Evolutionary conservation across 371 early-diverging fungal genomes (phyloP).

Genomic region (Actinomortierella wolfii): DNA sequence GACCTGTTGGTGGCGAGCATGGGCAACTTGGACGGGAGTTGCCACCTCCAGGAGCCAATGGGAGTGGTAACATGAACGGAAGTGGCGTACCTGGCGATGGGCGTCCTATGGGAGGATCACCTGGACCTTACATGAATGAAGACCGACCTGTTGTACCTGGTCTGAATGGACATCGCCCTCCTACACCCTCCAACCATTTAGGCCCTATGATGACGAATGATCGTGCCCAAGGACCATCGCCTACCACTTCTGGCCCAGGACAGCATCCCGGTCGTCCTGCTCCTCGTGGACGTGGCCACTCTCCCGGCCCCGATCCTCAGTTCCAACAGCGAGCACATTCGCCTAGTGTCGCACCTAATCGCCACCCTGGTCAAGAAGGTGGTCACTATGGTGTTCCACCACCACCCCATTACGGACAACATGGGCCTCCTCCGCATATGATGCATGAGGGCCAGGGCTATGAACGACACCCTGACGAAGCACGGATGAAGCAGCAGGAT

Average conservation of each 20-base stretch:
- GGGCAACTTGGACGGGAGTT: constrained; percentile 27
- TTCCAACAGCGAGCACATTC: constrained; percentile 21
- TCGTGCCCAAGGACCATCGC: constrained; percentile 13
- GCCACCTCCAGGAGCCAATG: constrained; percentile 25
- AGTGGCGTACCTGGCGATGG: background rate
- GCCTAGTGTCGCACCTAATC: constrained; percentile 21
- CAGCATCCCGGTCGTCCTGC: constrained; percentile 17
- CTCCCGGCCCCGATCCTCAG: constrained; percentile 23
- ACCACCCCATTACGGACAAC: constrained; percentile 22
- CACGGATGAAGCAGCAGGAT: constrained; percentile 26
- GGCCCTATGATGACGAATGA: constrained; percentile 41
- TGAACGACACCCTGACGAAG: constrained; percentile 17
- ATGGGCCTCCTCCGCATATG: constrained; percentile 29
- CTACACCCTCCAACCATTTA: constrained; percentile 30
- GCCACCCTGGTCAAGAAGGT: constrained; percentile 23
- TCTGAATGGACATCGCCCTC: constrained; percentile 32
- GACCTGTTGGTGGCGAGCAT: constrained; percentile 23
- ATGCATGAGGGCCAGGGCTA: constrained; percentile 22
- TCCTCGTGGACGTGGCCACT: constrained; percentile 16
- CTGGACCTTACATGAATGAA: constrained; percentile 21
- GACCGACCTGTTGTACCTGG: constrained; percentile 38
- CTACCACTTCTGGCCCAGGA: constrained; percentile 6
- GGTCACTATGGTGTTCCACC: constrained; percentile 13
- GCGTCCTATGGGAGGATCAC: constrained; percentile 7
- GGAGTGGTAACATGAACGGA: constrained; percentile 6